A percentile compares a stretch with the other conserved stretches of the same genome.
Evolutionary conservation across 768 basidiomycete species (phyloP).

Genomic region (Lanmaoa pseudosensibilis): DNA sequence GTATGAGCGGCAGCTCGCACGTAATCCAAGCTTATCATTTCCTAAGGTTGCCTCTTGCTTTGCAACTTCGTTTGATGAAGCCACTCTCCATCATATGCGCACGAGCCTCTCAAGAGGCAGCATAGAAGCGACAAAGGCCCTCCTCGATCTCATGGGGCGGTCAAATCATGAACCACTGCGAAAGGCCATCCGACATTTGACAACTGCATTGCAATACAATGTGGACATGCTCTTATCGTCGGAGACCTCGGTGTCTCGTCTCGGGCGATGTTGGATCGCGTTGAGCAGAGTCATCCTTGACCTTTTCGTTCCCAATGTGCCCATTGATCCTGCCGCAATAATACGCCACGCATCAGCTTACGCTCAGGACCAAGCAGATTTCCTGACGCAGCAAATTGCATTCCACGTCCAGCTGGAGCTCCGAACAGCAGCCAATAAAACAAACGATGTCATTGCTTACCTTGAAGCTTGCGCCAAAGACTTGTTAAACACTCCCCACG

Average conservation of each 20-base stretch:
- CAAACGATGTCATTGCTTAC: conserved; percentile 48
- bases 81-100: conserved; percentile 16
- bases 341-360: conserved; percentile 48
- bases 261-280: conserved; percentile 59
- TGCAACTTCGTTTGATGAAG: conserved; percentile 37
- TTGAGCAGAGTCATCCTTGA: conserved; percentile 60
- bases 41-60: conserved; percentile 48
- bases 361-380: conserved; percentile 40
- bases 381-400: conserved; percentile 47
- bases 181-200: conserved; percentile 35
- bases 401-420: conserved; percentile 58
- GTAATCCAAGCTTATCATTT: conserved; percentile 4
- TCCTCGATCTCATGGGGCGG: conserved; percentile 34
- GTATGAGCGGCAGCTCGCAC: conserved; percentile 9
- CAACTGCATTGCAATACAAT: conserved; percentile 26
- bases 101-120: conserved; percentile 1
- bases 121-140: conserved; percentile 21
- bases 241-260: conserved; percentile 31
- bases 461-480: conserved; percentile 41
- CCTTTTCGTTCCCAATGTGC: conserved; percentile 78
- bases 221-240: conserved; percentile 11
- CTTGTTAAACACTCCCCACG: conserved; percentile 24
- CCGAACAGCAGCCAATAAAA: conserved; percentile 53
- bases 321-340: conserved; percentile 82
- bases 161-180: conserved; percentile 38